Base-by-base conservation (phyloP, 2,329 filamentous ascomycete genomes). In the Fusarium sp. region DNA sequence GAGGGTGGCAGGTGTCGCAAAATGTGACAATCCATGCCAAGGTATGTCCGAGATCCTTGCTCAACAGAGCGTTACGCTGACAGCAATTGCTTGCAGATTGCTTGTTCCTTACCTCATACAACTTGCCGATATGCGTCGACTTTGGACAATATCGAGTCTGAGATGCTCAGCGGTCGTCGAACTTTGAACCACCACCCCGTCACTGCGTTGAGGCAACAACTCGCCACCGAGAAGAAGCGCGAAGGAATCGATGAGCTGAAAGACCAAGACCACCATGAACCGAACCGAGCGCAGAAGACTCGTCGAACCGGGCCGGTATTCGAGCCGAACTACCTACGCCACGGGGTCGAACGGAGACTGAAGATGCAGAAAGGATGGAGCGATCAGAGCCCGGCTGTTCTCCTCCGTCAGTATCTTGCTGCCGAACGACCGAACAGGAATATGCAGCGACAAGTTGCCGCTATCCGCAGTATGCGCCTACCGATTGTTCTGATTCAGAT, bases 401-500 rank as follows among this genome's bases (percentile, higher is more conserved):
- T 82, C 11, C 62, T 82, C 22, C 74, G 77, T 40, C 75, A 66
- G 31, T 72, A 76, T 40, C 64, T 79, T 24, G 56, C 68, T 29
- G 34, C 45, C 10, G 56, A 68, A 22, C 47, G 40, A 18, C 67
- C 67, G 35, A 22, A 56, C 45, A 22, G 69, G 34, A 57, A 62
- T 6, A 38, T 73, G 52, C 72, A 64, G 18, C 78, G 56, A 58
- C 67, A 66, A 64, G 65, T 38, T 61, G 79, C 81, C 7, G 50
- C 40, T 47, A 70, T 74, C 22, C 80, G 81, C 31, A 79, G 70
- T 50, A 65, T 67, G 24, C 76, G 80, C 24, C 69, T 82, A 11
- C 74, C 79, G 7, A 69, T 82, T 9, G 60, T 83, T n/a, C 67
- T 83, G 31, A 69, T 83, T 45, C 81, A 83, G 47, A 77, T 80